Evolutionary conservation across 495 filamentous ascomycete species (phyloP), one percentile per base, ranked within the genome.

Genomic region (Penicillium chermesinum): DNA sequence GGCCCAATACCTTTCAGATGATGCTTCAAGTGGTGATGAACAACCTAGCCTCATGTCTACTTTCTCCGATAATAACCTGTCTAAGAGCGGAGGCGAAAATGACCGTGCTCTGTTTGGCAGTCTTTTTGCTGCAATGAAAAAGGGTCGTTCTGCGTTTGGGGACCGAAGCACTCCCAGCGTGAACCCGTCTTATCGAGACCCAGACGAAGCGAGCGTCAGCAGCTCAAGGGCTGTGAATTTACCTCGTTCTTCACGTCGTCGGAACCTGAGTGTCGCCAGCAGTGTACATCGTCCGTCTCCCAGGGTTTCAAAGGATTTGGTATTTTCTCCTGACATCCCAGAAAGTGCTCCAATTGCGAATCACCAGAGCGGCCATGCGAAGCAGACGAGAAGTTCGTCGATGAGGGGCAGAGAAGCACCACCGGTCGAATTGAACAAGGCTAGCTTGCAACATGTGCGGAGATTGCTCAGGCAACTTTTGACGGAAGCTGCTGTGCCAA

Each of bases 1-100:
- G 13, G 91, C 90, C 2, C 88, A 89, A 20, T 97, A 91, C 68
- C 85, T 97, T 73, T 97, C 93, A 14, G 94, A 99, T 64, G 86
- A 90, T 56, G 89, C 84, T 16, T 91, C 88, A 1, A 96, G 87
- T 58, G 93, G 85, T 14, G 91, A 95, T 54, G 90, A 97, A 44
- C 88, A 93, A 58, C 81, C 89, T 66, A 91, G 84, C 63, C 85
- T 97, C 14, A 82, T 93, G 58, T 79, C 87, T 19, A 84, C 86
- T 0, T 80, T 94, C 17, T 75, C 75, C 25, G 74, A 76, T 17
- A 70, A 69, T 20, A 62, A 57, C 15, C 58, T 75, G 18, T 66
- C 76, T 7, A 74, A 77, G 50, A 72, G 68, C 33, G 69, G 61
- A 25, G 67, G 61, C n/a, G 81, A 84, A 9, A 66, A 65, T 27